Evolutionary conservation across 2,329 filamentous ascomycete species (phyloP), one percentile per base, ranked within the genome.

Genomic region (Fusarium proliferatum): DNA sequence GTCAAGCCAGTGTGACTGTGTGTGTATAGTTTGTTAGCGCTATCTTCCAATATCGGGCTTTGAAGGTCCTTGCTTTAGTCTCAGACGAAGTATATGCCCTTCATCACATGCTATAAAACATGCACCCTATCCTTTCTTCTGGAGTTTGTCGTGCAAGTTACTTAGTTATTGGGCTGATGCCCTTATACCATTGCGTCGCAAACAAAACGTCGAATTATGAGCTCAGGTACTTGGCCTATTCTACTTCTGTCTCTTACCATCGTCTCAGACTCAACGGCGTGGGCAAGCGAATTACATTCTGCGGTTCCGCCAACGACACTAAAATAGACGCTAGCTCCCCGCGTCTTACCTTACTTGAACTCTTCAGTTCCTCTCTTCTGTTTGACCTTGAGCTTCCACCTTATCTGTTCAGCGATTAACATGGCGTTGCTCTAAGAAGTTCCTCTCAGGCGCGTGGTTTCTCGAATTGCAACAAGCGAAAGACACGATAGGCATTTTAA

Each of bases 271-370:
- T 73, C 51, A 57, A 71, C 59, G 55, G 61, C 52, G 53, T 42
- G 23, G 60, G 41, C 23, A 61, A 53, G 48, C 48, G 48, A 64
- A 64, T 63, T 61, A 17, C 51, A 55, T 34, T 55, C 61, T 74
- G 72, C 64, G 71, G 64, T 77, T 76, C 73, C 73, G 76, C 76
- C 71, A 73, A 71, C 61, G 43, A 41, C 69, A 77, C 74, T 78
- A 77, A 77, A 65, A 56, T 42, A 69, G 59, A 66, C 76, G 49
- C 75, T 78, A 78, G 72, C 76, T 78, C 76, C 75, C 76, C 76
- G 69, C 76, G 73, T 78, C 74, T 78, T 66, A 76, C 74, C 73
- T 75, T 48, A 21, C 61, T 60, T 65, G 64, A 63, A 64, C 68
- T 64, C 65, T 59, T 66, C 57, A 42, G 34, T 49, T 48, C 65